Conservation (phyloP, 805 yeast species). For the Metschnikowia kunwiensis region DNA sequence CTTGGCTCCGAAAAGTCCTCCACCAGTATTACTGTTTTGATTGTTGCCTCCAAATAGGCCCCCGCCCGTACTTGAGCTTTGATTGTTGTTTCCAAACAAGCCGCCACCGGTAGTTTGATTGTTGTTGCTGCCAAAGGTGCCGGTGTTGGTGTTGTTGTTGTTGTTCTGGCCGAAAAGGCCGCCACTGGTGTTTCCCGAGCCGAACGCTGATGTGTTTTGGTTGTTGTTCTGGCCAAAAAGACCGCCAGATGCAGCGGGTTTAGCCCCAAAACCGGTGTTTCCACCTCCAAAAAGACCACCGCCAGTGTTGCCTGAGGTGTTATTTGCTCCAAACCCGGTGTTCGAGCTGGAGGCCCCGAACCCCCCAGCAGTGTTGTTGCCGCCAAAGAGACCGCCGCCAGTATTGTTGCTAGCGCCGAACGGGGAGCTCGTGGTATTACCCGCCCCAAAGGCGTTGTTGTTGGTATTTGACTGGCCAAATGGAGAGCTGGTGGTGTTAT, state of each 20-base stretch:
- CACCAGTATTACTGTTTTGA: conserved; percentile 22
- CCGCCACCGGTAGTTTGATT: conserved; percentile 16
- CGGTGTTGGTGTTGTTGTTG: conserved; percentile 14
- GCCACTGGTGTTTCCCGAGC: conserved; percentile 14
- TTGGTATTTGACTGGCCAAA: conserved; percentile 15
- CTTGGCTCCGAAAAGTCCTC: conserved; percentile 31
- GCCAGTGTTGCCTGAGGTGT: conserved; percentile 4
- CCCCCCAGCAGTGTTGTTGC: conserved; percentile 11
- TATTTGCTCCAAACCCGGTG: conserved; percentile 15
- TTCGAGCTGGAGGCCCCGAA: conserved; percentile 13
- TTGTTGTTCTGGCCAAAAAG: conserved; percentile 20
- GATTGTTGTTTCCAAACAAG: conserved; percentile 22
- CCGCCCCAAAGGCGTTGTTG: conserved; percentile 31
- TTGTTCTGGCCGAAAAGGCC: conserved; percentile 17
- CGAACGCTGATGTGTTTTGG: conserved; percentile 5
- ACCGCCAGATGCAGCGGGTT: conserved; percentile 18
- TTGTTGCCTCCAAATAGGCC: conserved; percentile 16
- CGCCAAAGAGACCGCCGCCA: conserved; percentile 16
- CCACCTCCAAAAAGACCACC: conserved; percentile 44
- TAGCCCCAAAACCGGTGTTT: conserved; percentile 30
- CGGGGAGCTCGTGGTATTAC: conserved; percentile 21
- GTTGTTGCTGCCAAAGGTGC: conserved; percentile 12
- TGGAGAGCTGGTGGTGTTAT: conserved; percentile 10
- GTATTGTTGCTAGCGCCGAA: conserved; percentile 13
- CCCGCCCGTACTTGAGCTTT: conserved; percentile 15